Evolutionary conservation across 306 rosid genomes (phyloP), one percentile per base, ranked within the genome.

Genomic region (Casuarina cunninghamiana): DNA sequence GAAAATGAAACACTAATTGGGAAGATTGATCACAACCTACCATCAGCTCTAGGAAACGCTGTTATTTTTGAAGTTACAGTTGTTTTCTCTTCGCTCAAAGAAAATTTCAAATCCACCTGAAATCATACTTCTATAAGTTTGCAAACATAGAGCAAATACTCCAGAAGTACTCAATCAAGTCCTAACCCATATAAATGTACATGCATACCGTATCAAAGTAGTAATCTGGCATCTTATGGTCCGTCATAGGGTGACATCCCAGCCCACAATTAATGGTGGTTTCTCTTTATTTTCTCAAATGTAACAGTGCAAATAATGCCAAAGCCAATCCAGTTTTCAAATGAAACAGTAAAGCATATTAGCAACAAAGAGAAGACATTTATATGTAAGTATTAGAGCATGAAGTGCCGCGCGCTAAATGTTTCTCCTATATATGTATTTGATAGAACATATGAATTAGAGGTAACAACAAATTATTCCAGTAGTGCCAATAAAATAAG

Each of bases 171-270:
- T 77, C 39, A 6, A 48, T 83, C 82, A 72, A 76, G 53, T 45
- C 10, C 42, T 74, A 76, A 80, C 67, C 46, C 69, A 45, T 69
- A 87, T 21, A 21, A 37, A 74, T 19, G 16, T 57, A 72, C 69
- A 75, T 77, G 49, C 77, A 48, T 84, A 93, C 98, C 81, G 86
- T 81, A 51, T 95, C 97, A 82, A 95, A 93, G 86, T 91, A 93
- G 88, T 93, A 90, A 87, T 95, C 93, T 15, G 99, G 98, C 91
- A 32, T 87, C 83, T 91, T 87, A 83, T 95, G 93, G 75, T 95
- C 96, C 86, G 90, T 93, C 86, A 95, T 65, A 6, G 39, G 26
- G 44, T 6, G 39, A 38, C 11, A 66, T 42, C 32, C 71, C 13
- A 42, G 12, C 21, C 42, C 50, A 66, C n/a, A 41, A 42, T 16